Conservation (phyloP, 257 asterid species). For the Solanum rostratum region DNA sequence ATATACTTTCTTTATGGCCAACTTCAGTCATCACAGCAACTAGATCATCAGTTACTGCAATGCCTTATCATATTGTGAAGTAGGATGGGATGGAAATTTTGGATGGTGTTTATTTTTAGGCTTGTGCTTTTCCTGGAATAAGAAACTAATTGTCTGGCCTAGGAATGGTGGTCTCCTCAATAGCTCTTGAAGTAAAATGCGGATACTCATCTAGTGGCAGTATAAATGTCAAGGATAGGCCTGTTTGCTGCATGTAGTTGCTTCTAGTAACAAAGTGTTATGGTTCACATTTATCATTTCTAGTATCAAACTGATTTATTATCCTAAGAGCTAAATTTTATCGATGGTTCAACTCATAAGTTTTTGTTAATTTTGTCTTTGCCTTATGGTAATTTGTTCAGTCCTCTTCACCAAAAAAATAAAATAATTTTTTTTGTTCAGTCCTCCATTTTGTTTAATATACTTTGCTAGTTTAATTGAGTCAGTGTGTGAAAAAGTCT, state of each 20-base stretch:
- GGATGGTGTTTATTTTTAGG: neutral
- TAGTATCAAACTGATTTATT: neutral
- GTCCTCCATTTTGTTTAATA: neutral
- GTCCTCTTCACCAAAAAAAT: neutral
- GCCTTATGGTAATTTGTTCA: neutral
- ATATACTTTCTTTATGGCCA: neutral
- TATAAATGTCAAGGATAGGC: neutral
- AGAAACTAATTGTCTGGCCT: neutral
- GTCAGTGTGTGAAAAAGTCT: neutral
- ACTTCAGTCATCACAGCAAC: neutral
- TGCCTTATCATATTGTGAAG: neutral
- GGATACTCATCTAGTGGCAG: neutral
- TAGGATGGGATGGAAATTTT: neutral
- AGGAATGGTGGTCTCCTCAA: neutral
- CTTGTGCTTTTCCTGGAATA: neutral
- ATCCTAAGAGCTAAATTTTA: neutral
- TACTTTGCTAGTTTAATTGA: neutral
- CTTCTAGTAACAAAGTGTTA: neutral
- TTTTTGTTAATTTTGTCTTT: neutral
- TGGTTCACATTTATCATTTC: neutral
- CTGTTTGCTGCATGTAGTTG: neutral
- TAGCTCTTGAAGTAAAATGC: neutral
- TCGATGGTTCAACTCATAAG: neutral
- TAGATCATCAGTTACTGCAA: neutral
- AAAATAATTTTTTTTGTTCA: neutral